Evolutionary conservation across 495 filamentous ascomycete genomes (phyloP).

Genomic region (Aspergillus sclerotioniger): DNA sequence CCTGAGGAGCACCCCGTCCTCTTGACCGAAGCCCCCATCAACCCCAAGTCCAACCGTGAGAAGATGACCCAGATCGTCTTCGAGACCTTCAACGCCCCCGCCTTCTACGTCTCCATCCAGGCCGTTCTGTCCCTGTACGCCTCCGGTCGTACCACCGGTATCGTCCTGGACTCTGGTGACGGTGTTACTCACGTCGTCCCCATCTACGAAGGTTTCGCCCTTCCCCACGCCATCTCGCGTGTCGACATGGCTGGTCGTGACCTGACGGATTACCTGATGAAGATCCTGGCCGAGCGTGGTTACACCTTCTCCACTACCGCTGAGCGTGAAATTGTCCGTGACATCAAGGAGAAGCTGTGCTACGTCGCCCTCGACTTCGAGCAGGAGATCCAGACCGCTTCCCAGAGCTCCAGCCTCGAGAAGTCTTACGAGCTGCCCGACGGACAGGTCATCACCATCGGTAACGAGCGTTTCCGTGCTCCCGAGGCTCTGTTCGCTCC

Average conservation of each 20-base stretch:
- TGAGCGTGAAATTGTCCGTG: constrained; percentile 99
- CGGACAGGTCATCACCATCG: constrained; percentile 99
- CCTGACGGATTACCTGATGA: constrained; percentile 99
- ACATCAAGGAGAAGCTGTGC: constrained; percentile 99
- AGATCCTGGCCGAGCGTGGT: constrained; percentile 97
- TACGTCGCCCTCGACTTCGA: constrained; percentile 99
- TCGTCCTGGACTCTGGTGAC: constrained; percentile 99
- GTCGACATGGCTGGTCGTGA: constrained; percentile 99
- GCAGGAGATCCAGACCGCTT: constrained; percentile 99
- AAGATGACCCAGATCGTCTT: constrained; percentile 99
- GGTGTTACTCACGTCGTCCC: constrained; percentile 99
- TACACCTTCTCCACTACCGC: constrained; percentile 99
- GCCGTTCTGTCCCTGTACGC: constrained; percentile 98
- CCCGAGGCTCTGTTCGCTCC: constrained; percentile 99
- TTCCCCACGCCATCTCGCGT: constrained; percentile 98
- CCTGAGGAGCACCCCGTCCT: constrained; percentile 99
- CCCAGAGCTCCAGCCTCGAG: constrained; percentile 96
- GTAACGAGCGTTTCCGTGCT: constrained; percentile 99
- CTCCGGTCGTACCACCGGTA: constrained; percentile 99
- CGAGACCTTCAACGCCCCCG: constrained; percentile 99
- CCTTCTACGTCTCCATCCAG: constrained; percentile 99
- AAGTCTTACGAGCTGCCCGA: constrained; percentile 99
- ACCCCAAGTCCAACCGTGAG: constrained; percentile 99
- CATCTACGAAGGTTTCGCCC: constrained; percentile 99
- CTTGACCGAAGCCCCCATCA: constrained; percentile 98